Evolutionary conservation across 1,284 basidiomycete species (phyloP).

Genomic region (Schizophyllum commune): DNA sequence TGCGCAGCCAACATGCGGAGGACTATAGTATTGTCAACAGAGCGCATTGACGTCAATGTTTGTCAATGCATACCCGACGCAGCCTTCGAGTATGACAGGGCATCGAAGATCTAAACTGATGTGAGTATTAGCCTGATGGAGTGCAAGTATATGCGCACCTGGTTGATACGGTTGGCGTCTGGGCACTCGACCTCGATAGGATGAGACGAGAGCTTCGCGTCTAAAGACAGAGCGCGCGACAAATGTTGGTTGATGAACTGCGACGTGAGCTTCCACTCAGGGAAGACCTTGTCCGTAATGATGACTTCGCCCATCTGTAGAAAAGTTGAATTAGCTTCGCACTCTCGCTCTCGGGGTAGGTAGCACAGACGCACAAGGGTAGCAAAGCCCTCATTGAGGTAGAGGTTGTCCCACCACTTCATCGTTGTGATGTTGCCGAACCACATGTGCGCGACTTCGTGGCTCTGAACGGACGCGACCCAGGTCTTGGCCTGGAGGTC

Average conservation of each 20-base stretch:
- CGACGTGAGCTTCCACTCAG: slow-evolving; percentile 71
- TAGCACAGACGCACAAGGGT: not conserved
- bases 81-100: slow-evolving; percentile 82
- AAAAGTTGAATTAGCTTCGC: slow-evolving; percentile 4
- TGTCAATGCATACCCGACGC: slow-evolving; percentile 62
- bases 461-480: slow-evolving; percentile 74
- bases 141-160: slow-evolving; percentile 24
- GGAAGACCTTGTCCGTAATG: slow-evolving; percentile 77
- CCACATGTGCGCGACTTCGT: slow-evolving; percentile 56
- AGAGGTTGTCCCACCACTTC: slow-evolving; percentile 92
- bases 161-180: slow-evolving; percentile 81
- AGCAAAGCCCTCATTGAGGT: slow-evolving; percentile 65
- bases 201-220: slow-evolving; percentile 89
- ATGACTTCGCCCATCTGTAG: slow-evolving; percentile 85
- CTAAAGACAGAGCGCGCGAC: slow-evolving; percentile 67
- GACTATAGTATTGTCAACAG: slow-evolving; percentile 35
- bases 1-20: slow-evolving; percentile 89
- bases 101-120: slow-evolving; percentile 60
- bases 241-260: slow-evolving; percentile 61
- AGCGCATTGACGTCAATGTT: not conserved
- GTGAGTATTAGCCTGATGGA: not conserved
- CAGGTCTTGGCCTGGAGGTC: slow-evolving; percentile 76
- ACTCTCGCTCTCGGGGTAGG: too few relatives aligned
- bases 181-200: slow-evolving; percentile 92
- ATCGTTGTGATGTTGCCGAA: slow-evolving; percentile 79